Evolutionary conservation across 1,284 basidiomycete genomes (phyloP).

Genomic region (Leccinum variabile): DNA sequence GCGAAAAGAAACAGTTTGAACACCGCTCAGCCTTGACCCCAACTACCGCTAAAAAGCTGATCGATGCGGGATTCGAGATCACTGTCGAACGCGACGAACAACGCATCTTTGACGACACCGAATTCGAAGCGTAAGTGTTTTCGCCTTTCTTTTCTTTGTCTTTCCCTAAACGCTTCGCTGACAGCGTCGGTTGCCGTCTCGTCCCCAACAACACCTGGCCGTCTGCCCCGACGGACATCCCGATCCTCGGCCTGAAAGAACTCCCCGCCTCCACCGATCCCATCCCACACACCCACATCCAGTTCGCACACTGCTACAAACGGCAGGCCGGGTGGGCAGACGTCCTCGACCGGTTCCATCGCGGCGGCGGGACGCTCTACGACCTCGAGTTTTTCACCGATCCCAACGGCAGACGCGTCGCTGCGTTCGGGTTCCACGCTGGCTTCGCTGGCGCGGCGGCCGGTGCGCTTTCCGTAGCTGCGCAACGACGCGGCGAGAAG

Average conservation of each 20-base stretch:
- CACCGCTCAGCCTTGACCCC: conserved; percentile 93
- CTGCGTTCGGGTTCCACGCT: conserved; percentile 99
- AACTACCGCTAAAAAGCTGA: conserved; percentile 85
- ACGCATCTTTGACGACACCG: conserved; percentile 92
- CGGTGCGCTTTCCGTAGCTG: conserved; percentile 82
- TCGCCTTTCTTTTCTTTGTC: background rate
- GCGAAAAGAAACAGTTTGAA: conserved; percentile 95
- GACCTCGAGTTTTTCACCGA: conserved; percentile 98
- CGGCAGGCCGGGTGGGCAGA: conserved; percentile 91
- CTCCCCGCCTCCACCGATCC: conserved; percentile 81
- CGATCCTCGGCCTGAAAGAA: conserved; percentile 97
- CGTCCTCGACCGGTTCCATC: conserved; percentile 86
- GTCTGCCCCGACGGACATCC: conserved; percentile 67
- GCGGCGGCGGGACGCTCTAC: conserved; percentile 88
- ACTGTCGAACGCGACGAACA: conserved; percentile 93
- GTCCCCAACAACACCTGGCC: conserved; percentile 93
- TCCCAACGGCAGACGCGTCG: conserved; percentile 82
- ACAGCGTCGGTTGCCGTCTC: conserved; percentile 86
- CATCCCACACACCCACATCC: conserved; percentile 93
- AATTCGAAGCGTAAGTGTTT: conserved; percentile 82
- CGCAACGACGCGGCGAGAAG: conserved; percentile 62
- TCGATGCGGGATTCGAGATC: conserved; percentile 91
- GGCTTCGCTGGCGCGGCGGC: conserved; percentile 98
- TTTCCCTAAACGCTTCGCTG: background rate
- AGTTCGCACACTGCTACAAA: conserved; percentile 99